Evolutionary conservation across 2,329 filamentous ascomycete species (phyloP), one percentile per base, ranked within the genome.

Genomic region (Colletotrichum phormii): DNA sequence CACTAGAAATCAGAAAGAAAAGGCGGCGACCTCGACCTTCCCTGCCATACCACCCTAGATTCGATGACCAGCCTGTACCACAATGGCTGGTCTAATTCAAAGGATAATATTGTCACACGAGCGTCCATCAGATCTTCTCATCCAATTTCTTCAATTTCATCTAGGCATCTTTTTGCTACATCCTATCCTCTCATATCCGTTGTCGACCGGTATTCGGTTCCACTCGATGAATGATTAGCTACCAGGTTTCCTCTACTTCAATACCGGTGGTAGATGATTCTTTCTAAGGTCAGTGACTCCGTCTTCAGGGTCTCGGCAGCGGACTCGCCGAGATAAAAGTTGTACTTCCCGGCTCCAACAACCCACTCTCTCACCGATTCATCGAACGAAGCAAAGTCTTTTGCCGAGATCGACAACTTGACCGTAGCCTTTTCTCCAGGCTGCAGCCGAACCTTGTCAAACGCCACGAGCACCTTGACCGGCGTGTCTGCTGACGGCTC

Each of bases 321-420:
- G 0, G 80, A 82, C 15, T 71, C 35, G 1, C 78, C 80, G 0
- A 80, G 55, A 0, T 65, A 78, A 35, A 82, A 77, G 1, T 35
- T 63, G 53, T 82, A 81, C 0, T 77, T 72, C 0, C 78, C 80
- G 1, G 67, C 75, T 0, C 76, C 73, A 1, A 82, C 67, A 8
- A 78, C 72, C 81, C 80, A 82, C 15, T 76, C 69, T 63, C 74
- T 67, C 22, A 26, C 22, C 0, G 49, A 42, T 15, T 78, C 75
- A 13, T 81, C 71, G n/a, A 77, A 82, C 26, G 77, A 77, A 0
- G 79, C 78, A 7, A 81, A 37, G 7, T 82, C 80, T n/a, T 76
- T 73, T 1, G 72, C 65, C 1, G 57, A 26, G 0, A 79, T 75
- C 0, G 31, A 13, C 4, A 82, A 46, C 0, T 70, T 49, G 0